Conservation (phyloP, 2,329 filamentous ascomycete genomes). For the Trichophaea hybrida region DNA sequence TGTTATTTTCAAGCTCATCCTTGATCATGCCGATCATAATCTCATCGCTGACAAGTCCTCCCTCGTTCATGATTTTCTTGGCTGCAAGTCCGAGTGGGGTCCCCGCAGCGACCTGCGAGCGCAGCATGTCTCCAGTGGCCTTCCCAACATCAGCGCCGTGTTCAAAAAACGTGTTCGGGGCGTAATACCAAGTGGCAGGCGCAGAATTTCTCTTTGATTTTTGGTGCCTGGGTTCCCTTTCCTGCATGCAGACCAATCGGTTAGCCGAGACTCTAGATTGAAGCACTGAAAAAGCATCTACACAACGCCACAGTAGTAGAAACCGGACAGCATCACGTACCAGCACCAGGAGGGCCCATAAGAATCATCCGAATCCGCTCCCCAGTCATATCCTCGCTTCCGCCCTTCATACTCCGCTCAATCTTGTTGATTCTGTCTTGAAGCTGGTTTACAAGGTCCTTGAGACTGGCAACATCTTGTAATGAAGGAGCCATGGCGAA, state of each 20-base stretch:
- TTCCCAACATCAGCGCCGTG: conserved; percentile 31
- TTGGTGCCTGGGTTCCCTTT: conserved; percentile 96
- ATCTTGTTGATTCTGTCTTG: conserved; percentile 76
- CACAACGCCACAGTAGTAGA: background rate
- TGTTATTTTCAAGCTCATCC: conserved; percentile 84
- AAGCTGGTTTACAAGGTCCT: conserved; percentile 67
- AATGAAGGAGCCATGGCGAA: conserved; percentile 66
- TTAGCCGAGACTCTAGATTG: conserved; percentile 17
- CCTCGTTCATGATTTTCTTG: conserved; percentile 99
- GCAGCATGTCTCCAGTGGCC: conserved; percentile 98
- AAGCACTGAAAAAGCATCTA: background rate
- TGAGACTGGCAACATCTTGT: conserved; percentile 71
- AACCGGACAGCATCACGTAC: conserved; percentile 42
- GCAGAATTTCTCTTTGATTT: conserved; percentile 95
- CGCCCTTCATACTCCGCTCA: conserved; percentile 55
- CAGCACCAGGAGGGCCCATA: conserved; percentile 92
- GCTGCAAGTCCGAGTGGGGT: conserved; percentile 85
- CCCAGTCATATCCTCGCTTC: conserved; percentile 35
- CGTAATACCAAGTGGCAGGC: conserved; percentile 76
- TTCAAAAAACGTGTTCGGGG: background rate
- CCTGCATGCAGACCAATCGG: conserved; percentile 40
- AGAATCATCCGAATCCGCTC: conserved; percentile 85
- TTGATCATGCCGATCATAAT: conserved; percentile 99
- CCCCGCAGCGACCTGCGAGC: conserved; percentile 96
- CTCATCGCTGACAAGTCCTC: conserved; percentile 92